Base-by-base conservation (phyloP, 169 alveolate genomes). In the Babesia ovata region DNA sequence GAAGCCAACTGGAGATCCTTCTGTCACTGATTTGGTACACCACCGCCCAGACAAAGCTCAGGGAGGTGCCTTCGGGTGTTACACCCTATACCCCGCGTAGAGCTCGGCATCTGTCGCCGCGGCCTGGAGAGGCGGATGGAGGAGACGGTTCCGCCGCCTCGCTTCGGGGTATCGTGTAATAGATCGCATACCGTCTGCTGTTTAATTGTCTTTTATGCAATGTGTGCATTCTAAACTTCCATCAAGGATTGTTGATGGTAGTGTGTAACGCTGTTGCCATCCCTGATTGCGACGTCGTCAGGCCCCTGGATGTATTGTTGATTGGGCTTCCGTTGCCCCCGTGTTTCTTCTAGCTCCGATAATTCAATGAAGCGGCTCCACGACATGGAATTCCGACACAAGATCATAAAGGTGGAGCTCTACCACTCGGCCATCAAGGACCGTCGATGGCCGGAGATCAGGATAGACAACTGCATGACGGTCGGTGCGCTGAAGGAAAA, bases 381-480 rank as follows among this genome's bases (percentile, higher is more conserved):
- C 70, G n/a, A 70, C 39, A 36, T 56, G 71, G 67, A 29, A 21
- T 36, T 58, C 60, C 46, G 61, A 1, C 26, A n/a, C n/a, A 16
- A 58, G 13, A 33, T 66, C 44, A 52, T 86, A 14, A 74, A 79
- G 63, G 87, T 86, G 11, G 92, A 86, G 19, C 46, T 86, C 29
- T 21, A 49, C 12, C 87, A 79, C 52, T 75, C 69, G n/a, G 44
- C 46, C 44, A 50, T 69, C 52, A 63, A 50, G 36, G 87, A 86
- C 22, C 73, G 81, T 58, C 44, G 28, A 46, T 86, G 90, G 89
- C 78, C 36, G 28, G 92, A 86, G 58, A 83, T 86, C 21, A 67
- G 85, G 52, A 39, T 86, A 19, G 79, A 86, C 52, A 83, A 60
- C 53, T 48, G 65, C n/a, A 86, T 82, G 33, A 79, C 83, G 6